A percentile compares a stretch with the other conserved stretches of the same genome.
Evolutionary conservation across 2,329 filamentous ascomycete species (phyloP).

Genomic region (Xylariales sp.): DNA sequence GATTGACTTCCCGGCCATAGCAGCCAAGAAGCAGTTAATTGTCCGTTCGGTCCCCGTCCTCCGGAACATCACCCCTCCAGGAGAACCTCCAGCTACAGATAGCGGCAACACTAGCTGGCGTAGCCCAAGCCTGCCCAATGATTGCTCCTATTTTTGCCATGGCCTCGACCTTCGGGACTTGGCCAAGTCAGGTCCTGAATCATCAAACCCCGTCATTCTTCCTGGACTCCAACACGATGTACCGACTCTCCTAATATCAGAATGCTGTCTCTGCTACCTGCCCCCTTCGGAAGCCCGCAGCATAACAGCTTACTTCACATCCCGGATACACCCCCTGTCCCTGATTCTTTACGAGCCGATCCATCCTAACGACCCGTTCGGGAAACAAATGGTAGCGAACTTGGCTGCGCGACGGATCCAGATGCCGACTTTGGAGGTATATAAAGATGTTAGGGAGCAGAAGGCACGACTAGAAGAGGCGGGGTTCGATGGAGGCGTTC

Average conservation of each 20-base stretch:
- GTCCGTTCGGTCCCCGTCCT: conserved; percentile 43
- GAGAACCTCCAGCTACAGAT: conserved; percentile 7
- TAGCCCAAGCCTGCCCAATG: conserved; percentile 29
- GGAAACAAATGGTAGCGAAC: conserved; percentile 87
- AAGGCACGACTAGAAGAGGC: conserved; percentile 58
- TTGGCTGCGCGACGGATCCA: conserved; percentile 75
- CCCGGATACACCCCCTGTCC: conserved; percentile 42
- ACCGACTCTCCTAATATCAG: conserved; percentile 84
- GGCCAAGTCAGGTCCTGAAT: conserved; percentile 24
- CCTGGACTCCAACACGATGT: conserved; percentile 47
- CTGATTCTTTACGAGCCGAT: conserved; percentile 88
- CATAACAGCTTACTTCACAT: conserved; percentile 62
- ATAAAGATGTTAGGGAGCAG: conserved; percentile 65
- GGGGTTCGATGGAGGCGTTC: conserved; percentile 50
- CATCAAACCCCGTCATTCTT: background rate
- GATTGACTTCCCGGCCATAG: conserved; percentile 78
- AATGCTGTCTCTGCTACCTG: conserved; percentile 94
- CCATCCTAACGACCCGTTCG: conserved; percentile 77
- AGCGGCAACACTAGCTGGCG: conserved; percentile 36
- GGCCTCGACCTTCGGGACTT: conserved; percentile 67
- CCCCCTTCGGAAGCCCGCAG: conserved; percentile 56
- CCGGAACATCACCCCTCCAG: conserved; percentile 30
- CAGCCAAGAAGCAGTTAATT: conserved; percentile 57
- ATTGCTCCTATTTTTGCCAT: conserved; percentile 51
- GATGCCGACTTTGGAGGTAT: conserved; percentile 76